These are phyloP conservation scores for Aspergillus sp. DNA, from an alignment of 2,329 filamentous ascomycete genomes.

Conservation along the genomic window DNA sequence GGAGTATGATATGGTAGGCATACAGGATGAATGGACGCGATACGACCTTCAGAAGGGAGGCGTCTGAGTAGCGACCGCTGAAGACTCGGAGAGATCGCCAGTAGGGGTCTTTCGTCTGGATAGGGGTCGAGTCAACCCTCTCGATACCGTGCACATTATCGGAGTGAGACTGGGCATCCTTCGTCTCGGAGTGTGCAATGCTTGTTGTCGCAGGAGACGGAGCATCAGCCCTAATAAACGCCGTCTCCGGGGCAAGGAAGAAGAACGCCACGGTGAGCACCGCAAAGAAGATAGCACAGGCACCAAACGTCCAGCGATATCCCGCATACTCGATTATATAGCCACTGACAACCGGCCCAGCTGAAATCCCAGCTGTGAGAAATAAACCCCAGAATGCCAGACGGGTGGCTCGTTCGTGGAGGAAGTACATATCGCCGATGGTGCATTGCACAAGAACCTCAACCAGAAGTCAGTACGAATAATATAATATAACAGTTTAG, in stretches of 20 bases:
- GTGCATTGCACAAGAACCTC: neutral
- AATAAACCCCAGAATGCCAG: neutral
- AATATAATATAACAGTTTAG: neutral
- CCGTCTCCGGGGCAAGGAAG: neutral
- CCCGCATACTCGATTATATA: neutral
- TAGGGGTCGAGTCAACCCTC: too few species aligned
- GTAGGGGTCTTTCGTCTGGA: neutral
- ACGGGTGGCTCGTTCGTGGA: neutral
- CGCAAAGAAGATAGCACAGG: neutral
- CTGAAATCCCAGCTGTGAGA: neutral
- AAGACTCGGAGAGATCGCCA: neutral
- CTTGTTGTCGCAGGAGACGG: too few species aligned
- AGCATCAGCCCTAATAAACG: neutral
- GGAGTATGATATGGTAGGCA: neutral
- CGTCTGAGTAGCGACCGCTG: neutral
- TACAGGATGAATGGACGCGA: neutral
- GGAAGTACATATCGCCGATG: neutral
- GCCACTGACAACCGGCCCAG: neutral
- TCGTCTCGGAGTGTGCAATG: neutral
- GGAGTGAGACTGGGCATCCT: neutral
- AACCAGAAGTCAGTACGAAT: too few species aligned
- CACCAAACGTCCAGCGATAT: neutral
- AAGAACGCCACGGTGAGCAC: neutral
- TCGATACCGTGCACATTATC: neutral
- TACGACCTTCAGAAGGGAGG: neutral